Base-by-base conservation (phyloP, 2,329 filamentous ascomycete genomes). In the Nemania diffusa region DNA sequence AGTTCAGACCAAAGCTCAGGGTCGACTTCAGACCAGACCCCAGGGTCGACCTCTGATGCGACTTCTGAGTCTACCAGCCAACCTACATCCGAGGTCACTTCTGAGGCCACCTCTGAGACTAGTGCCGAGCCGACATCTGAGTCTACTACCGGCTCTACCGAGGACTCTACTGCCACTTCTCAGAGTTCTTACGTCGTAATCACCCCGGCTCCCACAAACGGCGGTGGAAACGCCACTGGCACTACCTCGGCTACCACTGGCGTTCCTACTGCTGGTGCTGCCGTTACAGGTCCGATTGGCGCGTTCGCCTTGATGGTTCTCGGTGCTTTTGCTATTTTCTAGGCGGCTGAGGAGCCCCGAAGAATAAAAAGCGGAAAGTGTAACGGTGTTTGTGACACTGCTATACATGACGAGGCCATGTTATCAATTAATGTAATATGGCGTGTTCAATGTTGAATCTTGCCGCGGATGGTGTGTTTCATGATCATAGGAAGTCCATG, bases 271-370 rank as follows among this genome's bases (percentile, higher is more conserved):
- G 68, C 65, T 13, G 69, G 67, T 29, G 69, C 60, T 29, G 68
- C 69, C 24, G 50, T 68, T n/a, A 66, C 55, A 40, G 57, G 66
- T 7, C 66, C 68, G 11, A 52, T 71, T 2, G 66, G 64, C 9
- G 57, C 69, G 32, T 48, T 73, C 2, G 72, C 62, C 56, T 66
- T 72, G 60, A 15, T 72, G n/a, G 66, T 34, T 26, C 57, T 73
- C 22, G 69, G 72, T 20, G 65, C 69, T 46, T 37, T 66, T 1
- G 65, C 62, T 13, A 64, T 68, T 46, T 60, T 72, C 11, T 70
- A 59, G 52, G 22, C n/a, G 22, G 46, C 6, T 17, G 11, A 46
- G 6, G 42, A 46, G 42, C 42, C 11, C 22, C 20, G 42, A 46
- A 7, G 24, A 22, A 20, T 2, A n/a, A n/a, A 20, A 2, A 44